phyloP scores from a whole-genome alignment of 345 rosid genomes.

The Abelmoschus esculentus region DNA sequence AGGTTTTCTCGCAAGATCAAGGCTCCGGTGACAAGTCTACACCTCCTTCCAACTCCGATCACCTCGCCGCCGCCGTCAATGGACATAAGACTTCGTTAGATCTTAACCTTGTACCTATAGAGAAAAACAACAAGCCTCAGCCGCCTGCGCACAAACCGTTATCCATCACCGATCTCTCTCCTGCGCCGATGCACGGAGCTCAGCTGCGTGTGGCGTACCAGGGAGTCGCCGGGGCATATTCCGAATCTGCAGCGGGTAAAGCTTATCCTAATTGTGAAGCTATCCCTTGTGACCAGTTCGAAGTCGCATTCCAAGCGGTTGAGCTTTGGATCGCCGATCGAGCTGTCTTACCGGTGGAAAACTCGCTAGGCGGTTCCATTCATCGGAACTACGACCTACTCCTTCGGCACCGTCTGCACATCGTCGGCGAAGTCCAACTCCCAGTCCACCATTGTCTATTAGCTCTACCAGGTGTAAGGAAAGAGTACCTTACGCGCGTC shows the following conservation, averaged over 20 bases:
- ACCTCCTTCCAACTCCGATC: not conserved
- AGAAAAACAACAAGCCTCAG: conserved; percentile 16
- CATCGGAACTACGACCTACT: not conserved
- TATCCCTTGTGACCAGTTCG: not conserved
- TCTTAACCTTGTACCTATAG: conserved; percentile 50
- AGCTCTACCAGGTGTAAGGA: not conserved
- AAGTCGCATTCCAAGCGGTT: not conserved
- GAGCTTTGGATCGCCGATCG: not conserved
- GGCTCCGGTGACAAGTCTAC: conserved; percentile 6
- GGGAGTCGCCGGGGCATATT: not conserved
- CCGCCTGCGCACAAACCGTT: not conserved
- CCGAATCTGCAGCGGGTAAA: not conserved
- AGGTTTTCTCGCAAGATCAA: not conserved
- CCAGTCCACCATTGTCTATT: not conserved
- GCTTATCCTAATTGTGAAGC: not conserved
- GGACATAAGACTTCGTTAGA: conserved; percentile 26
- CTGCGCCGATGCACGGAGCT: not conserved
- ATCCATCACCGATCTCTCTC: not conserved
- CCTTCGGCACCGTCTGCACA: not conserved
- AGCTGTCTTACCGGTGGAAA: not conserved
- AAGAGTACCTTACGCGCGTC: not conserved
- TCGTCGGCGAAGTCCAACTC: not conserved
- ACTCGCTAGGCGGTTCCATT: not conserved
- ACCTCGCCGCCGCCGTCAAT: conserved; percentile 15
- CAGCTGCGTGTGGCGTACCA: not conserved